A percentile compares a stretch with the other conserved stretches of the same genome.
phyloP scores from a whole-genome alignment of 2,329 filamentous ascomycete genomes.

The Colletotrichum ledebouriae region DNA sequence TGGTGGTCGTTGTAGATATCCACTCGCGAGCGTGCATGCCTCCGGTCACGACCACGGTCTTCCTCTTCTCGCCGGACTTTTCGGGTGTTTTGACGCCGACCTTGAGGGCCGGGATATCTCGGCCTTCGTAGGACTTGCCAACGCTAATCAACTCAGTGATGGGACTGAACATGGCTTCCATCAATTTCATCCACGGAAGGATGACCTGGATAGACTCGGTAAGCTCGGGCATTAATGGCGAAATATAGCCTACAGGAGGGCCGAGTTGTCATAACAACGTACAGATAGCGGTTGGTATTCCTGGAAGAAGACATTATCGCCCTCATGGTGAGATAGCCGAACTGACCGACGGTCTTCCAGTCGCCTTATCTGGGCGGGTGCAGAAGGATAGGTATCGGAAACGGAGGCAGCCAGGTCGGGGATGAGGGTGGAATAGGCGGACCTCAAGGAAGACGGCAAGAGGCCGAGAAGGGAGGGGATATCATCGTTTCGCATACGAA shows the following conservation, averaged over 20 bases:
- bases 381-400: constrained; percentile 78
- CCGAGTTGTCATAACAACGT: background rate
- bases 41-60: constrained; percentile 85
- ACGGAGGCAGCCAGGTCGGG: constrained; percentile 84
- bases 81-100: constrained; percentile 69
- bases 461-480: constrained; percentile 83
- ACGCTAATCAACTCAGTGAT: constrained; percentile 81
- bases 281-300: constrained; percentile 90
- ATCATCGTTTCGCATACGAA: constrained; percentile 81
- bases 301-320: constrained; percentile 88
- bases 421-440: constrained; percentile 81
- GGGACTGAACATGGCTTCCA: constrained; percentile 90
- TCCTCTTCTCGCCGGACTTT: constrained; percentile 62
- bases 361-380: constrained; percentile 42
- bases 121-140: constrained; percentile 89
- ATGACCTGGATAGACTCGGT: constrained; percentile 62
- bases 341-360: constrained; percentile 48
- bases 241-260: too few relatives aligned
- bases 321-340: constrained; percentile 52
- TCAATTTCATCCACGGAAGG: constrained; percentile 89
- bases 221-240: constrained; percentile 45
- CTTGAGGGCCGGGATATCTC: constrained; percentile 85
- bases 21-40: constrained; percentile 96
- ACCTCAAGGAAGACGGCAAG: constrained; percentile 80
- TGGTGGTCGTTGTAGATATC: constrained; percentile 93